A percentile compares a stretch with the other conserved stretches of the same genome.
Conservation (phyloP, 1,284 basidiomycete genomes). For the Cutaneotrichosporon daszewskae region DNA sequence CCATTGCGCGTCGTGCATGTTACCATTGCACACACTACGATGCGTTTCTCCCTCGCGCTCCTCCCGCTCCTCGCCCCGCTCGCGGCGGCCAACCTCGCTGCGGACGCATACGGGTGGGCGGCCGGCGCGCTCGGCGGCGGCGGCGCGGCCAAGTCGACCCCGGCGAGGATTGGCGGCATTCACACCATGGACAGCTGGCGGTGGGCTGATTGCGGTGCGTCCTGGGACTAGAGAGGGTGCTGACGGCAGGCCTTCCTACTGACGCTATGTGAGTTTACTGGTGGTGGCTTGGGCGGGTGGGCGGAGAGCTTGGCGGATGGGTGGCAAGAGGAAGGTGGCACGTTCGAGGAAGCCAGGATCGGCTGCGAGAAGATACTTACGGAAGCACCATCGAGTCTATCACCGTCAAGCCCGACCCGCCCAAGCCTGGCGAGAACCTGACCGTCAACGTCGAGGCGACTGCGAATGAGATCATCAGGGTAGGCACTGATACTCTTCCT, state of each 20-base stretch:
- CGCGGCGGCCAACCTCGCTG: conserved; percentile 24
- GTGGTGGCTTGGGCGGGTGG: neutral
- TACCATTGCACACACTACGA: too few species aligned
- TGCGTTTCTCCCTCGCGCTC: conserved; percentile 27
- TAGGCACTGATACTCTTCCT: conserved; percentile 41
- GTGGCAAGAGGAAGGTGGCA: neutral
- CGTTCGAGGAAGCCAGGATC: neutral
- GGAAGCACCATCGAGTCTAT: conserved; percentile 55
- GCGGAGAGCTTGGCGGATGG: neutral
- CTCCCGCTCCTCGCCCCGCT: conserved; percentile 19
- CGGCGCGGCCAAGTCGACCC: conserved; percentile 24
- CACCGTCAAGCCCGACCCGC: conserved; percentile 42
- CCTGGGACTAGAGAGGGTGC: neutral
- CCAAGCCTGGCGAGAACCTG: conserved; percentile 57
- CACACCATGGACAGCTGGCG: conserved; percentile 42
- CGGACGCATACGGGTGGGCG: conserved; percentile 27
- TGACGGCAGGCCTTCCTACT: conserved; percentile 35
- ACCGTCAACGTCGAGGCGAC: conserved; percentile 68
- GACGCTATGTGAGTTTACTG: conserved; percentile 40
- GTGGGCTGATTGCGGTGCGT: conserved; percentile 47
- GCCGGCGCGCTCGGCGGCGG: conserved; percentile 24
- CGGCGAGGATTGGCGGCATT: too few species aligned
- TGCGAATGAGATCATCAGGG: conserved; percentile 61
- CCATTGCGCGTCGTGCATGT: too few species aligned
- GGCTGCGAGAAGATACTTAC: conserved; percentile 2